Percentiles rank a stretch among this genome's conserved stretches.
phyloP scores from a whole-genome alignment of 1,139 yeast genomes.

The Suhomyces chickasaworum region DNA sequence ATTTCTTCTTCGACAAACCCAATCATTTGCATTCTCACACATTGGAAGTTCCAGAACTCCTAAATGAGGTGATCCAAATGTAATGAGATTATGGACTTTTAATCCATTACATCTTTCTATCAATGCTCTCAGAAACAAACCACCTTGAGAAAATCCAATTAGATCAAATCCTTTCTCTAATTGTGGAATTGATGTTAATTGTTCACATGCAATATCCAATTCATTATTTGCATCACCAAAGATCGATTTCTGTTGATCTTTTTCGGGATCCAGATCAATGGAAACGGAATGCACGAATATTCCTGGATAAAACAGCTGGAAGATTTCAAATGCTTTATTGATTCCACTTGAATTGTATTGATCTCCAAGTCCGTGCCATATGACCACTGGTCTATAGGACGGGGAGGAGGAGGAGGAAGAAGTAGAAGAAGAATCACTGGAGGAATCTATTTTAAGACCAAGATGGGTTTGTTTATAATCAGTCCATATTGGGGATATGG shows the following conservation, averaged over 20 bases:
- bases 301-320: slow-evolving; percentile 52
- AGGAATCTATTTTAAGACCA: neutral
- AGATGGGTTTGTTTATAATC: neutral
- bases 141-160: slow-evolving; percentile 84
- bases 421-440: neutral
- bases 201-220: slow-evolving; percentile 41
- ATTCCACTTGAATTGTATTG: slow-evolving; percentile 66
- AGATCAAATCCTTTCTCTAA: slow-evolving; percentile 64
- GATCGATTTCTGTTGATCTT: slow-evolving; percentile 58
- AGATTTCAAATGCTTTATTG: slow-evolving; percentile 43
- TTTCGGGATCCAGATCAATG: slow-evolving; percentile 48
- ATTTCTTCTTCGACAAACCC: slow-evolving; percentile 63
- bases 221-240: slow-evolving; percentile 59
- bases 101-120: slow-evolving; percentile 57
- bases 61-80: slow-evolving; percentile 83
- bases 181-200: slow-evolving; percentile 41
- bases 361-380: slow-evolving; percentile 90
- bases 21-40: slow-evolving; percentile 54
- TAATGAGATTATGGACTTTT: slow-evolving; percentile 55
- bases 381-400: slow-evolving; percentile 53
- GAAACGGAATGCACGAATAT: slow-evolving; percentile 55
- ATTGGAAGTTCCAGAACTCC: slow-evolving; percentile 73
- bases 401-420: neutral
- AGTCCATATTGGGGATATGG: neutral
- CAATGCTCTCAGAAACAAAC: slow-evolving; percentile 67